These are phyloP conservation scores for Neoboletus subvelutipes DNA, from an alignment of 768 basidiomycete species.

Conservation along the genomic window DNA sequence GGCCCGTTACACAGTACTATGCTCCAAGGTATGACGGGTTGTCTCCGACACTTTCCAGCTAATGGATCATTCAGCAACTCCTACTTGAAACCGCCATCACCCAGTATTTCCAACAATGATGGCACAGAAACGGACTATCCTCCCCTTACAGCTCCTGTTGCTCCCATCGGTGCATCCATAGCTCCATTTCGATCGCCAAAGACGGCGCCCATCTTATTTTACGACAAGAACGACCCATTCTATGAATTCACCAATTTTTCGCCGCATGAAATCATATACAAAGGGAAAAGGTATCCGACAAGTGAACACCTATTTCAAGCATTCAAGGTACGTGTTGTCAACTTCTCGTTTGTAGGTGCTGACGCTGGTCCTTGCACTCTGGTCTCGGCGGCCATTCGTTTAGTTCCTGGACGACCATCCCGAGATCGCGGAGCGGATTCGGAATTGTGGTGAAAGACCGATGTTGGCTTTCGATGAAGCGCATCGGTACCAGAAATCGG, in stretches of 20 bases:
- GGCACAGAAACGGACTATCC: conserved; percentile 26
- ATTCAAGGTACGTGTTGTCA: conserved; percentile 49
- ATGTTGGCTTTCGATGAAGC: conserved; percentile 68
- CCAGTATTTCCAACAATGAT: conserved; percentile 4
- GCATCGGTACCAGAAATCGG: conserved; percentile 58
- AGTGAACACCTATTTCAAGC: conserved; percentile 80
- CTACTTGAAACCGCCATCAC: conserved; percentile 14
- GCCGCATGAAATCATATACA: conserved; percentile 58
- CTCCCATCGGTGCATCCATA: conserved; percentile 29
- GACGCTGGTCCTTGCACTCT: background rate
- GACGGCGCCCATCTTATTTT: conserved; percentile 52
- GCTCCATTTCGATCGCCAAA: conserved; percentile 28
- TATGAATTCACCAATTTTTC: conserved; percentile 79
- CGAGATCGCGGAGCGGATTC: conserved; percentile 65
- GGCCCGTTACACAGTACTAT: conserved; percentile 27
- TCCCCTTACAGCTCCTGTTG: conserved; percentile 33
- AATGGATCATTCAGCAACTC: conserved; percentile 10
- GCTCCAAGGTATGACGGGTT: conserved; percentile 16
- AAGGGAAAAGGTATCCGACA: conserved; percentile 66
- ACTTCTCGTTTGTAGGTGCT: background rate
- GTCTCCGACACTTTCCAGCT: background rate
- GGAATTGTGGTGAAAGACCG: conserved; percentile 60
- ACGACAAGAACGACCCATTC: conserved; percentile 60
- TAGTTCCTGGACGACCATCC: conserved; percentile 63
- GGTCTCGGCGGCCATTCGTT: background rate